These are phyloP conservation scores for Fusarium sp. DNA, from an alignment of 2,329 filamentous ascomycete genomes.

Conservation along the genomic window DNA sequence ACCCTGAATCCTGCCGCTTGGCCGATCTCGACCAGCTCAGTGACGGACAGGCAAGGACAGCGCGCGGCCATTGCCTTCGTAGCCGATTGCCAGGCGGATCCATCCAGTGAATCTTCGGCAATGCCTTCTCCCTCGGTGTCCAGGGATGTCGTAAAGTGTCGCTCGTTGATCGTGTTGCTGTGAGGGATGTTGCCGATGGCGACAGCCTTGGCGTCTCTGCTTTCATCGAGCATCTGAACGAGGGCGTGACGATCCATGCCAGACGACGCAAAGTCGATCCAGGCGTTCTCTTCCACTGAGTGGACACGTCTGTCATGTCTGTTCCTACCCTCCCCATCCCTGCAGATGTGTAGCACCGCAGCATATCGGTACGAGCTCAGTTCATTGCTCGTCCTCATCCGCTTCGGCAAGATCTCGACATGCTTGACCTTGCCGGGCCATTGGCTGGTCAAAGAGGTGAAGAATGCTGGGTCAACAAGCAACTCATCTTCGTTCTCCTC, in stretches of 20 bases:
- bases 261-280: conserved; percentile 34
- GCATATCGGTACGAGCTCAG: conserved; percentile 33
- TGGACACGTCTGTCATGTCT: no score
- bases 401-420: no score
- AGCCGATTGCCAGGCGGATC: conserved; percentile 5
- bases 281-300: not conserved
- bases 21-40: conserved; percentile 34
- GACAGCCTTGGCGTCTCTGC: not conserved
- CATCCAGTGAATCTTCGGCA: conserved; percentile 3
- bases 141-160: conserved; percentile 30
- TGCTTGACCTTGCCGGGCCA: no score
- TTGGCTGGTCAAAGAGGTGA: no score
- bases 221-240: conserved; percentile 11
- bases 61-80: not conserved
- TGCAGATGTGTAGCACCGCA: conserved; percentile 32
- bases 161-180: conserved; percentile 46
- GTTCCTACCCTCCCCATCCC: not conserved
- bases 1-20: conserved; percentile 57
- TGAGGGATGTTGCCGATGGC: conserved; percentile 43
- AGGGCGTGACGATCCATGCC: conserved; percentile 20
- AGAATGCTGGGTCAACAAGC: no score
- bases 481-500: no score
- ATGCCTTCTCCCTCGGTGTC: not conserved
- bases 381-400: no score
- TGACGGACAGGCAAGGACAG: conserved; percentile 17